Evolutionary conservation across 2,329 filamentous ascomycete species (phyloP).

Genomic region (Orbilia quercus): DNA sequence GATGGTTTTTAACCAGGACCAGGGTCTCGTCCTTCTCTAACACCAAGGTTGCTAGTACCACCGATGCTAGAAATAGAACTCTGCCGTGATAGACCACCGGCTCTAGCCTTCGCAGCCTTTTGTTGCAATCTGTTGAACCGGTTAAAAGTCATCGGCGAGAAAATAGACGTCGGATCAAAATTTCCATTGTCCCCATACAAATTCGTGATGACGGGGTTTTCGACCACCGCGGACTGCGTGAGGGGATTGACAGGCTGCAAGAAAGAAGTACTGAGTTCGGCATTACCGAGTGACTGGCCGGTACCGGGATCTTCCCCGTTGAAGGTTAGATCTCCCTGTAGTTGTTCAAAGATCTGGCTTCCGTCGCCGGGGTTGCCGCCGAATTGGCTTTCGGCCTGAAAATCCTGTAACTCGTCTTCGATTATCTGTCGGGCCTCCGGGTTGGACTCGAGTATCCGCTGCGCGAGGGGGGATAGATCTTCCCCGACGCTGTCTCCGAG

Average conservation of each 20-base stretch:
- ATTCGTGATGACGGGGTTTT: not conserved
- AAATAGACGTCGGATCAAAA: not conserved
- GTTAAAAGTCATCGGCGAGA: not conserved
- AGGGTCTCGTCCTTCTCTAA: slow-evolving; percentile 1
- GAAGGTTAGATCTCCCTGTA: not conserved
- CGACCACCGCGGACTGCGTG: not conserved
- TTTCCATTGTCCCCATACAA: not conserved
- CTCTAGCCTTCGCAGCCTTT: not conserved
- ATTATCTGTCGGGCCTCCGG: not conserved
- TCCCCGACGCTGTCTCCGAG: not conserved
- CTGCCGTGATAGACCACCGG: slow-evolving; percentile 1
- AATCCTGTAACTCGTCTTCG: not conserved
- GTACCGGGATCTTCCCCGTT: not conserved
- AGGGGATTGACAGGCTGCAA: not conserved
- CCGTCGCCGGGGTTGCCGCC: slow-evolving; percentile 4
- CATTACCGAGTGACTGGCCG: slow-evolving; percentile 3
- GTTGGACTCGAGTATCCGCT: not conserved
- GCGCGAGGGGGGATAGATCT: not conserved
- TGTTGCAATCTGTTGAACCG: not conserved
- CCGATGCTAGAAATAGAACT: slow-evolving; percentile 14
- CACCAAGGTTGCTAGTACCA: not conserved
- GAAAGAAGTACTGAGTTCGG: not conserved
- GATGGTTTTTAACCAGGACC: not conserved
- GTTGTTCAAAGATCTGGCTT: slow-evolving; percentile 7
- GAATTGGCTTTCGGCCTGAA: slow-evolving; percentile 10